These are phyloP conservation scores for Aeminium ludgeri DNA, from an alignment of 495 filamentous ascomycete genomes.

Conservation along the genomic window DNA sequence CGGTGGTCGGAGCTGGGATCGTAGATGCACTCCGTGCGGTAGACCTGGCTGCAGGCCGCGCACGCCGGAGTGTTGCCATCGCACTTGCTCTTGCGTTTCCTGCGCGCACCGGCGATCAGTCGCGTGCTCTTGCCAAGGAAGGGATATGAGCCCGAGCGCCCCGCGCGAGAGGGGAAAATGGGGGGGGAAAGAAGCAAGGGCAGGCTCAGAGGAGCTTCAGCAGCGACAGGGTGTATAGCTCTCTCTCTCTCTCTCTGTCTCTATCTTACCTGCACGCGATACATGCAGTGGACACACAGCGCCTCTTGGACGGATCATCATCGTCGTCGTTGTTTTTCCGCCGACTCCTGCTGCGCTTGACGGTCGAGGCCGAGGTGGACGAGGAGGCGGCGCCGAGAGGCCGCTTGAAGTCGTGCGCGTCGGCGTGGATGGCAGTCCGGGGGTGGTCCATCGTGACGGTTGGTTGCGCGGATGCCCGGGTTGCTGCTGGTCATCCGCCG, in stretches of 20 bases:
- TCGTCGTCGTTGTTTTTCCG: slow-evolving; percentile 2
- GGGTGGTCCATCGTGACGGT: too few species aligned
- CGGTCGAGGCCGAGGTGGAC: too few species aligned
- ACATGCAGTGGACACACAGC: slow-evolving; percentile 7
- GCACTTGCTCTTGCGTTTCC: slow-evolving; percentile 37
- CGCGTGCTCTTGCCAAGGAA: too few species aligned
- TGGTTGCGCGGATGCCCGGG: too few species aligned
- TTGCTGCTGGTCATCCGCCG: too few species aligned
- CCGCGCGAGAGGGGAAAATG: background rate
- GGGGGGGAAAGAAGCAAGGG: background rate
- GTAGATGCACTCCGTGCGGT: slow-evolving; percentile 83
- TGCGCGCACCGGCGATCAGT: background rate
- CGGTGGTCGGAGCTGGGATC: slow-evolving; percentile 92
- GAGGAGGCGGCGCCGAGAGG: too few species aligned
- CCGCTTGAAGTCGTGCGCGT: too few species aligned
- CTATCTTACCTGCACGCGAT: slow-evolving; percentile 12
- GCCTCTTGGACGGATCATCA: slow-evolving; percentile 5
- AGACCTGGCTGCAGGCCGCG: slow-evolving; percentile 87
- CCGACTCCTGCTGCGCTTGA: too few species aligned
- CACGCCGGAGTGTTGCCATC: slow-evolving; percentile 87
- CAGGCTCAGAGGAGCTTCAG: background rate
- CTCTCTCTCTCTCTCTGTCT: background rate
- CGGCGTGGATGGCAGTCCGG: too few species aligned
- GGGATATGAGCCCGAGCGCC: background rate
- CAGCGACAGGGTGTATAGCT: background rate